Percentiles rank a stretch among this genome's conserved stretches.
phyloP scores from a whole-genome alignment of 108 stramenopile genomes.

The Bacterosira constricta region DNA sequence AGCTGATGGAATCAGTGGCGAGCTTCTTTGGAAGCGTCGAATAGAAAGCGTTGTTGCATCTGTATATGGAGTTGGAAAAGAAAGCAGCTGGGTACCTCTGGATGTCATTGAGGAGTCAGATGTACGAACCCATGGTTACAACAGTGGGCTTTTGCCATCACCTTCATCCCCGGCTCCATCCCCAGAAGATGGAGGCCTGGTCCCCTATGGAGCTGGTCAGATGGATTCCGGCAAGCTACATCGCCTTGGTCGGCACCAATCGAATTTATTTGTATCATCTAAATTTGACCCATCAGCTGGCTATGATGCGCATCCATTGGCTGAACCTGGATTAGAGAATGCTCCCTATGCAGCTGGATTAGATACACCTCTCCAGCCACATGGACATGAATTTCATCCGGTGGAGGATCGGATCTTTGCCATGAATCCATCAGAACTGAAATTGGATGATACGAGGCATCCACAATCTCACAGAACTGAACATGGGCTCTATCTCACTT shows the following conservation, averaged over 20 bases:
- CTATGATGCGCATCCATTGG: background rate
- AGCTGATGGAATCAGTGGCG: conserved; percentile 42
- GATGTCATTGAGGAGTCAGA: conserved; percentile 55
- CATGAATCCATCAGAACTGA: conserved; percentile 3
- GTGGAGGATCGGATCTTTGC: conserved; percentile 8
- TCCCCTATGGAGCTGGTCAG: conserved; percentile 19
- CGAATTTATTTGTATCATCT: conserved; percentile 31
- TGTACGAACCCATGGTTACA: conserved; percentile 19
- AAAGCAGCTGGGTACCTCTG: conserved; percentile 60
- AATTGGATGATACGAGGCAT: conserved; percentile 5
- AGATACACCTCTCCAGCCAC: conserved; percentile 1
- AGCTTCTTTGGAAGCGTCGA: conserved; percentile 60
- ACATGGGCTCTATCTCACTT: conserved; percentile 55
- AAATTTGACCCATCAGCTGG: conserved; percentile 25
- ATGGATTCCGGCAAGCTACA: conserved; percentile 7
- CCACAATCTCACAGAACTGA: conserved; percentile 38
- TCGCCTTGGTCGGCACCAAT: conserved; percentile 23
- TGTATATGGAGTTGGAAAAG: conserved; percentile 74
- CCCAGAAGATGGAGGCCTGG: conserved; percentile 15
- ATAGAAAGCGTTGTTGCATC: conserved; percentile 69
- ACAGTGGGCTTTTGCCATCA: background rate
- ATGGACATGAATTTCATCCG: background rate
- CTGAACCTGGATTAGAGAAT: conserved; percentile 1
- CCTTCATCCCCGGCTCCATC: conserved; percentile 2
- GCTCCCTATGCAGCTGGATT: background rate